Percentiles rank a stretch among this genome's conserved stretches.
These are phyloP conservation scores for Talinum fruticosum DNA, from an alignment of 148 eudicot species.

Conservation along the genomic window DNA sequence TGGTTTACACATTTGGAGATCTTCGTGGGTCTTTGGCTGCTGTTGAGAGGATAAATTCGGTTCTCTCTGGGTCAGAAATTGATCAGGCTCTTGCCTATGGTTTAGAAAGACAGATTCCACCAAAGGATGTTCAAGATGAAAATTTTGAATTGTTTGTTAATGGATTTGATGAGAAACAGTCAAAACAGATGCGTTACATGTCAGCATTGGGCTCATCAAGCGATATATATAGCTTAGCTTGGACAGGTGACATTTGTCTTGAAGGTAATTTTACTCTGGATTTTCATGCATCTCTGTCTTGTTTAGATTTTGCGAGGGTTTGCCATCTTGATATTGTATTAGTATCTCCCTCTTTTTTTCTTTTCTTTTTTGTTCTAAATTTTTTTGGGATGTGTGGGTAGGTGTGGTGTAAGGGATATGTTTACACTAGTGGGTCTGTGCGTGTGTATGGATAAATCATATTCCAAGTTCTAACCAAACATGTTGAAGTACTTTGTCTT, in stretches of 20 bases:
- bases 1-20: constrained; percentile 94
- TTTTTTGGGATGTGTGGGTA: not conserved
- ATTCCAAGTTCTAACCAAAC: too few relatives aligned
- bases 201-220: constrained; percentile 65
- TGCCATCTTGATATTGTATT: not conserved
- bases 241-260: constrained; percentile 79
- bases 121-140: constrained; percentile 53
- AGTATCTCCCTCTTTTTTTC: not conserved
- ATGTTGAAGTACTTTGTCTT: too few relatives aligned
- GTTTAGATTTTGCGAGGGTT: not conserved
- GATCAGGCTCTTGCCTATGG: constrained; percentile 91
- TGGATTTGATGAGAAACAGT: constrained; percentile 44
- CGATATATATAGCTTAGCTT: constrained; percentile 54
- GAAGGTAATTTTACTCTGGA: constrained; percentile 53
- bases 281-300: not conserved
- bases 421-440: not conserved
- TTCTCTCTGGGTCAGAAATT: constrained; percentile 71
- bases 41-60: constrained; percentile 85
- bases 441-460: not conserved
- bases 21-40: constrained; percentile 96
- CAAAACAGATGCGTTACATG: constrained; percentile 56
- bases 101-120: constrained; percentile 68
- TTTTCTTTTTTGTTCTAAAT: too few relatives aligned
- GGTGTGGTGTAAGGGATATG: not conserved
- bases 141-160: constrained; percentile 46